Conservation (phyloP, 2,329 filamentous ascomycete species). For the Aspergillus melleus region DNA sequence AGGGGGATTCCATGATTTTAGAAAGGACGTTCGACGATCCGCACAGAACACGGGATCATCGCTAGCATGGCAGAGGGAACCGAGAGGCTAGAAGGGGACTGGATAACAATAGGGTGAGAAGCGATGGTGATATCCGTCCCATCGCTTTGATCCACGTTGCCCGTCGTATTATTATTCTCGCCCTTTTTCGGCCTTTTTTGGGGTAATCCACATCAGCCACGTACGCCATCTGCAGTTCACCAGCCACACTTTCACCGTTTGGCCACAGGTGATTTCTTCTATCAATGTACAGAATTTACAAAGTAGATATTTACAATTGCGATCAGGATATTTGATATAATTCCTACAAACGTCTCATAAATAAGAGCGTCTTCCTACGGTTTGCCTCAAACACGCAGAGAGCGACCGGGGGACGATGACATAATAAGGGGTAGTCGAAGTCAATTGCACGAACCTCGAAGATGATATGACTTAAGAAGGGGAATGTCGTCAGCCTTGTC, state of each 20-base stretch:
- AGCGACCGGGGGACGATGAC: not conserved
- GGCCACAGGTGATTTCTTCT: not conserved
- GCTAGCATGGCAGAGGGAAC: conserved; percentile 18
- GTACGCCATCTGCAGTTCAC: not conserved
- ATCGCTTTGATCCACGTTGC: conserved; percentile 9
- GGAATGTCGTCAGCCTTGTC: not conserved
- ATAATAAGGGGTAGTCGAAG: not conserved
- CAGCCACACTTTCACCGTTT: conserved; percentile 7
- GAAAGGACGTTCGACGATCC: conserved; percentile 18
- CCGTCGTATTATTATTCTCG: conserved; percentile 8
- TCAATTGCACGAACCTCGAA: too few relatives aligned
- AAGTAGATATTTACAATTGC: too few relatives aligned
- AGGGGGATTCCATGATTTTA: conserved; percentile 78
- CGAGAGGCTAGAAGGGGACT: conserved; percentile 1
- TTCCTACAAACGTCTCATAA: too few relatives aligned
- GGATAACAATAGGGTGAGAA: not conserved
- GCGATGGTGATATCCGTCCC: not conserved
- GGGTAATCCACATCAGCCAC: conserved; percentile 15
- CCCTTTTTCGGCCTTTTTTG: conserved; percentile 16
- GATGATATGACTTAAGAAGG: too few relatives aligned
- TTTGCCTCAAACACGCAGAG: too few relatives aligned
- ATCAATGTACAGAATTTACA: not conserved
- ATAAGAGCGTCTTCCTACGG: too few relatives aligned
- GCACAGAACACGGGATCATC: conserved; percentile 17
- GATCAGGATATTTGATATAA: too few relatives aligned